Conservation (phyloP, 805 yeast genomes). For the Suhomyces sp. region DNA sequence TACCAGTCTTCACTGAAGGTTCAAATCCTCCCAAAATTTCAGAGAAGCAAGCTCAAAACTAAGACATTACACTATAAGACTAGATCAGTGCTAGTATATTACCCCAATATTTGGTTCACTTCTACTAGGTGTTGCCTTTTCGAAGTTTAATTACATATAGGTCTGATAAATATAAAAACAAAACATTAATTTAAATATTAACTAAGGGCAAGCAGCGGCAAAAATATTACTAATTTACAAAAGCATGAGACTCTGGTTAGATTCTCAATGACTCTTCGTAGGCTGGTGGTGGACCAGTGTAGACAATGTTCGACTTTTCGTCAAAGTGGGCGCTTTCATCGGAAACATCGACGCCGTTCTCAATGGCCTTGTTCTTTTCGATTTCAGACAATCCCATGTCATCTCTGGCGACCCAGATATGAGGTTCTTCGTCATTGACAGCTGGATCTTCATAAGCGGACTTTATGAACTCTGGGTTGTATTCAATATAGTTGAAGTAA, state of each 20-base stretch:
- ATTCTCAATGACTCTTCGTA: slow-evolving; percentile 50
- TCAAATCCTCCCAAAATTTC: slow-evolving; percentile 8
- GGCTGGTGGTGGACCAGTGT: slow-evolving; percentile 68
- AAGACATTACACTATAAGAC: neutral
- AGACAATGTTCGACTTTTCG: slow-evolving; percentile 54
- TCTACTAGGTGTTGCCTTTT: neutral
- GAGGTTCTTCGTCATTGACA: slow-evolving; percentile 54
- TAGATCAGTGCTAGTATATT: neutral
- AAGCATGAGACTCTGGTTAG: slow-evolving; percentile 11
- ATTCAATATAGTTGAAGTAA: slow-evolving; percentile 40
- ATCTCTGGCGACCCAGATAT: slow-evolving; percentile 71
- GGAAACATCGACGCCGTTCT: slow-evolving; percentile 50
- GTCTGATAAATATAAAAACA: neutral
- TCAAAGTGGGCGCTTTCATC: slow-evolving; percentile 57
- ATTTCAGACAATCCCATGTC: slow-evolving; percentile 61
- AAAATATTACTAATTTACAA: neutral
- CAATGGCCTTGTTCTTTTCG: slow-evolving; percentile 56
- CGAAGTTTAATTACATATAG: neutral
- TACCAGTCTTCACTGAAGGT: slow-evolving; percentile 14
- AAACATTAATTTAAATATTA: neutral
- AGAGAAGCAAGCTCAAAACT: slow-evolving; percentile 2
- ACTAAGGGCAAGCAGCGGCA: neutral
- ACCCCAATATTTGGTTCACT: neutral
- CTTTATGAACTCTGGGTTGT: slow-evolving; percentile 38
- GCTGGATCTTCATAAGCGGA: slow-evolving; percentile 56